phyloP scores from a whole-genome alignment of 371 early-diverging fungal genomes.

The Mucor sp. region DNA sequence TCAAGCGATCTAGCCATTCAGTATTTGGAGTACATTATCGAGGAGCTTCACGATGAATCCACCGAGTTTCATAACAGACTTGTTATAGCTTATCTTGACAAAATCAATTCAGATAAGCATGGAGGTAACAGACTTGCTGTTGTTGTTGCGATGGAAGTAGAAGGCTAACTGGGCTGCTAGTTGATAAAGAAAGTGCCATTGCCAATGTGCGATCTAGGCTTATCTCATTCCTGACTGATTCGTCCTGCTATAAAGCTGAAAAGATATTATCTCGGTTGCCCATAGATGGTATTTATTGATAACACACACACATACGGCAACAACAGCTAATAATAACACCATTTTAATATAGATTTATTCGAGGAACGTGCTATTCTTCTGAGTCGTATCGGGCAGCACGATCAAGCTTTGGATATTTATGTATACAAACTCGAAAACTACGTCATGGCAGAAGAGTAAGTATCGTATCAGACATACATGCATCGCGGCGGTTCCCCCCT shows the following conservation, averaged over 20 bases:
- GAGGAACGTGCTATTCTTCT: constrained; percentile 85
- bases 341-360: constrained; percentile 55
- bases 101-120: constrained; percentile 30
- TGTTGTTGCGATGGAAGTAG: not conserved
- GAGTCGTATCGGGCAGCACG: constrained; percentile 83
- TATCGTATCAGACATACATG: not conserved
- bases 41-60: constrained; percentile 64
- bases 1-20: constrained; percentile 66
- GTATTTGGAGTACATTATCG: constrained; percentile 82
- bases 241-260: constrained; percentile 76
- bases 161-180: constrained; percentile 4
- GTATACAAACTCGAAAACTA: constrained; percentile 77
- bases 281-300: constrained; percentile 54
- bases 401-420: constrained; percentile 84
- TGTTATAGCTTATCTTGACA: constrained; percentile 69
- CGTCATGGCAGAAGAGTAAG: constrained; percentile 78
- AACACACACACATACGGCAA: not conserved
- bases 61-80: constrained; percentile 83
- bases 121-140: not conserved
- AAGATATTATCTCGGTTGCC: constrained; percentile 76
- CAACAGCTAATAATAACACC: not conserved
- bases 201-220: constrained; percentile 40
- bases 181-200: constrained; percentile 21
- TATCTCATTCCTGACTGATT: constrained; percentile 68
- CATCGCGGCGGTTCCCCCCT: no score